Conservation (phyloP, 2,329 filamentous ascomycete species). For the Colletotrichum higginsianum region DNA sequence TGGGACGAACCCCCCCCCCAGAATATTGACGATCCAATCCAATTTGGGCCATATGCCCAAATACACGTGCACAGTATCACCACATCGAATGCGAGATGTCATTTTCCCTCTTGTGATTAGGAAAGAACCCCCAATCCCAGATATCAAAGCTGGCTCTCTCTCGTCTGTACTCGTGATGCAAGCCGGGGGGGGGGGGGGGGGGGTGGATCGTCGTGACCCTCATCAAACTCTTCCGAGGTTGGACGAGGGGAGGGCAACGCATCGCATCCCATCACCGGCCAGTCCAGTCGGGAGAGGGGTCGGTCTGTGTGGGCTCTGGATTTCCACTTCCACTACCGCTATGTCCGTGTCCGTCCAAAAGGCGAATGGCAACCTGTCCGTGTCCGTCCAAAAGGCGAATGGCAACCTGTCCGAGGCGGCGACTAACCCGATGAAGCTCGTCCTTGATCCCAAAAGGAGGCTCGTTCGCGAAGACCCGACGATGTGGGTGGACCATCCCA, state of each 20-base stretch:
- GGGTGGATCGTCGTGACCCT: slow-evolving; percentile 10
- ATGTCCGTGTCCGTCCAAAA: slow-evolving; percentile 28
- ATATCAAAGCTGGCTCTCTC: too few relatives aligned
- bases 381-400: slow-evolving; percentile 25
- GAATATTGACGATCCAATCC: slow-evolving; percentile 8
- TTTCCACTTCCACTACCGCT: slow-evolving; percentile 21
- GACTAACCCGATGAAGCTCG: slow-evolving; percentile 19
- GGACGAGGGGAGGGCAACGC: background rate
- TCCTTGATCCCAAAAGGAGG: slow-evolving; percentile 22
- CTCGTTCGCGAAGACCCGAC: slow-evolving; percentile 40
- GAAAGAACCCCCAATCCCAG: too few relatives aligned
- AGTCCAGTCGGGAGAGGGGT: slow-evolving; percentile 14
- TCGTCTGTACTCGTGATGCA: too few relatives aligned
- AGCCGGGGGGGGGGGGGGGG: background rate
- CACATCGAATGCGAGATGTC: too few relatives aligned
- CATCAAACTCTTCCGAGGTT: background rate
- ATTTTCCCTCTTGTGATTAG: too few relatives aligned
- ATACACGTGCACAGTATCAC: too few relatives aligned
- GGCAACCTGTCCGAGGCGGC: slow-evolving; percentile 7
- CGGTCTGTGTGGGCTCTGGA: slow-evolving; percentile 24
- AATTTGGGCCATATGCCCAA: background rate
- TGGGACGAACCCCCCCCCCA: background rate
- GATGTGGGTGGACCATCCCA: slow-evolving; percentile 27
- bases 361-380: slow-evolving; percentile 10
- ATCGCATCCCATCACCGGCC: too few relatives aligned